phyloP scores from a whole-genome alignment of 192 early-diverging fungal species.

The Podila horticola region DNA sequence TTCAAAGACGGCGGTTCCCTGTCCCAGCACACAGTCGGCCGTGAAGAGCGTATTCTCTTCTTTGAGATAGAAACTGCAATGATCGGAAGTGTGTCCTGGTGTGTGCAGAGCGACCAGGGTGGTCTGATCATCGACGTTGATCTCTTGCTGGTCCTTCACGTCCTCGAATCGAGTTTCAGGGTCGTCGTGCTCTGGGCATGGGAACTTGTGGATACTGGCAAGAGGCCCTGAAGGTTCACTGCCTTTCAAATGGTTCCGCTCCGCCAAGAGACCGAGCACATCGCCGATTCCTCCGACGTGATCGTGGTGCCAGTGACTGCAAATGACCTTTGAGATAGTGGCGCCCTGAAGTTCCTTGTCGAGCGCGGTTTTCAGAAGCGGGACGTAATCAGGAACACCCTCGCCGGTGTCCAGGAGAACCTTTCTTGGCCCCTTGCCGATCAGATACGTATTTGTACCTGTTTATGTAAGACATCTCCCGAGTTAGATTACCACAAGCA shows the following conservation, averaged over 20 bases:
- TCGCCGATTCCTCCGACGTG: conserved; percentile 77
- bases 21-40: conserved; percentile 86
- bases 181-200: conserved; percentile 36
- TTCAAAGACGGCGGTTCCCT: conserved; percentile 85
- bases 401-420: conserved; percentile 85
- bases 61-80: conserved; percentile 74
- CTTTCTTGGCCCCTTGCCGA: conserved; percentile 78
- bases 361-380: conserved; percentile 62
- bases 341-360: conserved; percentile 55
- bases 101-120: conserved; percentile 74
- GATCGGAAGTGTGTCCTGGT: conserved; percentile 87
- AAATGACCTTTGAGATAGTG: conserved; percentile 72
- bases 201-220: conserved; percentile 28
- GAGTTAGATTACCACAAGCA: background rate
- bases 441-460: conserved; percentile 89
- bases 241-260: conserved; percentile 24
- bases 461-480: too few species aligned
- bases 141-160: conserved; percentile 66
- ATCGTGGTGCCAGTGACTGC: conserved; percentile 86
- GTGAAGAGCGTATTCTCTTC: conserved; percentile 78
- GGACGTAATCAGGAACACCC: conserved; percentile 76
- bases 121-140: conserved; percentile 67
- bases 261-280: conserved; percentile 36
- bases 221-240: conserved; percentile 16
- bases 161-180: conserved; percentile 40